Conservation (phyloP, 1,139 yeast species). For the Scheffersomyces segobiensis region DNA sequence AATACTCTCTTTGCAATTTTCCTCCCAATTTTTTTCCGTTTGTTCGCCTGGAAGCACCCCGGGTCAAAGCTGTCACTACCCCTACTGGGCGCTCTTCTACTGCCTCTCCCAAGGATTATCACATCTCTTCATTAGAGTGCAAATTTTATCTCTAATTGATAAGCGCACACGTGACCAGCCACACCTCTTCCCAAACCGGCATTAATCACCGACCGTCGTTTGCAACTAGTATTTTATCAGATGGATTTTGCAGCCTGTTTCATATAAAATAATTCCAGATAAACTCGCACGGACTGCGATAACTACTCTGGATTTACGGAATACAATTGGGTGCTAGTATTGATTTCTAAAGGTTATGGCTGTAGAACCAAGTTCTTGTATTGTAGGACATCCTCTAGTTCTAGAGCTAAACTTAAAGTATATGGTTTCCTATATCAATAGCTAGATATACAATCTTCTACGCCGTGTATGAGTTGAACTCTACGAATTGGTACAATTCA, state of each 20-base stretch:
- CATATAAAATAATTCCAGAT: no score
- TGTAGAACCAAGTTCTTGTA: no score
- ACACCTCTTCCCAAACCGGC: background rate
- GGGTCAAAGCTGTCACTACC: background rate
- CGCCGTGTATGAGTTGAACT: constrained; percentile 46
- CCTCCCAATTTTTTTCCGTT: no score
- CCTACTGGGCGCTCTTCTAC: background rate
- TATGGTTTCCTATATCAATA: no score
- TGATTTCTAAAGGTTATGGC: no score
- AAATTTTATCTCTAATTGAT: background rate
- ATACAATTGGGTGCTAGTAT: no score
- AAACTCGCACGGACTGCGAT: no score
- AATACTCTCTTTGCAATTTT: background rate
- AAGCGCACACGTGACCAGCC: constrained; percentile 1
- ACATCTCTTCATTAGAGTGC: background rate
- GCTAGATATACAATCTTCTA: background rate
- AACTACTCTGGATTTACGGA: no score
- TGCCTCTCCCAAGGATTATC: background rate
- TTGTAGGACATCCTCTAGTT: no score
- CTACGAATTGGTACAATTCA: constrained; percentile 37
- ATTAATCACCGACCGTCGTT: background rate
- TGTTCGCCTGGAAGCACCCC: background rate
- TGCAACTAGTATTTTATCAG: no score
- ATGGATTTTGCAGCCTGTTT: background rate
- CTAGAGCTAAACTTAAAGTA: no score